Percentiles rank a stretch among this genome's conserved stretches.
Evolutionary conservation across 768 basidiomycete species (phyloP).

Genomic region (Suillus occidentalis): DNA sequence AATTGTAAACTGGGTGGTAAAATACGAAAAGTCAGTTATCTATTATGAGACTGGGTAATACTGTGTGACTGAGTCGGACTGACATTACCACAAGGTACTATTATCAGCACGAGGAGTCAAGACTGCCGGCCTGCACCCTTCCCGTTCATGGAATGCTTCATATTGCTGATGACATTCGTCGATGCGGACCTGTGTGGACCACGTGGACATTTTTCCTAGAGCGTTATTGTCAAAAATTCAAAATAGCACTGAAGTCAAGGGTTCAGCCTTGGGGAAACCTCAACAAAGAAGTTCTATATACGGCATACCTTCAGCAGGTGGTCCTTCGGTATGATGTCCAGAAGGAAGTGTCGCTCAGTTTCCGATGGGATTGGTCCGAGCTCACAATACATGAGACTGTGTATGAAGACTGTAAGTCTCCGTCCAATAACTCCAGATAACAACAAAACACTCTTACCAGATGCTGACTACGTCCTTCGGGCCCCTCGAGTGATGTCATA

Average conservation of each 20-base stretch:
- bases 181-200: constrained; percentile 19
- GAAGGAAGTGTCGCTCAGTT: constrained; percentile 8
- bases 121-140: constrained; percentile 17
- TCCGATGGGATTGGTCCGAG: background rate
- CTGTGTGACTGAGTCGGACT: background rate
- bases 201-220: constrained; percentile 25
- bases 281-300: constrained; percentile 9
- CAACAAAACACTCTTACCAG: background rate
- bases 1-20: constrained; percentile 7
- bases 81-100: constrained; percentile 8
- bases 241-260: constrained; percentile 11
- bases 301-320: constrained; percentile 11
- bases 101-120: constrained; percentile 9
- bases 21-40: constrained; percentile 13
- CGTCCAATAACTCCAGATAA: background rate
- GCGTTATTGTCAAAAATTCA: constrained; percentile 18
- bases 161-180: constrained; percentile 17
- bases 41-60: background rate
- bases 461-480: constrained; percentile 10
- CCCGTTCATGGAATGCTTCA: constrained; percentile 24
- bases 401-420: constrained; percentile 12
- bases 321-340: constrained; percentile 3
- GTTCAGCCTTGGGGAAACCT: constrained; percentile 19
- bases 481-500: constrained; percentile 12
- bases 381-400: constrained; percentile 10